Base-by-base conservation (phyloP, 805 yeast genomes). In the Saturnispora sekii region DNA sequence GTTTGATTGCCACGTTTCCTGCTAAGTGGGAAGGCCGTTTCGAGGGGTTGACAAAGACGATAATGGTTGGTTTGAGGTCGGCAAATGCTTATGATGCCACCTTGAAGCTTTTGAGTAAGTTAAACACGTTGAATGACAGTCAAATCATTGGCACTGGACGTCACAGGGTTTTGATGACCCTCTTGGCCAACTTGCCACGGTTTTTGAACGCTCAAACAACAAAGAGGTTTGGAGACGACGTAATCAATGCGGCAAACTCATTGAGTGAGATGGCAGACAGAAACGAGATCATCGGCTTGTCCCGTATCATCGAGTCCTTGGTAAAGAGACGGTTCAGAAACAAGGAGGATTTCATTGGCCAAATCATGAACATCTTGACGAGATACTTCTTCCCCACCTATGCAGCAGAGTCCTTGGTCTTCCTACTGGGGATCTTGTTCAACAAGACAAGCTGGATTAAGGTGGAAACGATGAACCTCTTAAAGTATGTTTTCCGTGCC, bases 1-100 rank as follows among this genome's bases (percentile, higher is more conserved):
- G 94, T 60, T 69, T 89, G 48, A 76, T 85, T 14, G 75, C 93
- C 0, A 84, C 93, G 0, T 93, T 89, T 58, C 99, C 99, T 0
- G 79, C 93, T 0, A 82, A 84, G 47, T 93, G 97, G 98, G 96
- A 89, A 57, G 96, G 97, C 1, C 74, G 79, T 46, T 93, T 88
- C 61, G 90, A 82, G 56, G 97, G 97, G 0, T 66, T 93, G 6
- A 95, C 88, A 55, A 80, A 75, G 38, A 71, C 83, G 15, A 77
- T 89, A 0, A 68, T 87, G 73, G 76, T 79, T 38, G 99, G 99
- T 0, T 65, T 94, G 46, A 66, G 96, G 43, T 88, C 97, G 0
- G 68, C 88, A 1, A 76, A 78, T 41, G 76, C 96, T 0, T 84
- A 81, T 67, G 94, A 85, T 9, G 79, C 84, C 10, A 75, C 95